These are phyloP conservation scores for Dictyostelium capitatum DNA, from an alignment of 78 protist genomes.

Conservation along the genomic window DNA sequence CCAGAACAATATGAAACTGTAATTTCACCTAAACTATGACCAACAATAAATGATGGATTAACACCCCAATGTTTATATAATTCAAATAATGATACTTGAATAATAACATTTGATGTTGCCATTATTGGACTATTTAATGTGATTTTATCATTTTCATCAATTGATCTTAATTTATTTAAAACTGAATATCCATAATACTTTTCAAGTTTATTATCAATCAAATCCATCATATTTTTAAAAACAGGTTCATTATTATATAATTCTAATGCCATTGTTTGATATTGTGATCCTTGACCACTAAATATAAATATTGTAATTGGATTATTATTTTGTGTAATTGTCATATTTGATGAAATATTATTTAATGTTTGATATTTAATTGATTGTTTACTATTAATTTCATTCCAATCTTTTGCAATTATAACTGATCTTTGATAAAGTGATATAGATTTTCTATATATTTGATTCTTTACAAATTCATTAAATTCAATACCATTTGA, in stretches of 20 bases:
- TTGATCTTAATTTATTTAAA: background rate
- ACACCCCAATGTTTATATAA: slow-evolving; percentile 2
- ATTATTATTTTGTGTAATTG: background rate
- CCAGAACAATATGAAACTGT: slow-evolving; percentile 32
- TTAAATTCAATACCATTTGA: too few species aligned
- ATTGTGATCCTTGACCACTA: slow-evolving; percentile 60
- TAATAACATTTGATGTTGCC: slow-evolving; percentile 1
- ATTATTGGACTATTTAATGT: background rate
- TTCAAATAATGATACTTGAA: slow-evolving; percentile 10
- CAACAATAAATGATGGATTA: slow-evolving; percentile 15
- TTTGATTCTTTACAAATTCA: slow-evolving; percentile 15
- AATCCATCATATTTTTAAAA: background rate
- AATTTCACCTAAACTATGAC: slow-evolving; percentile 62
- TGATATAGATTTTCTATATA: background rate
- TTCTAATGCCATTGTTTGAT: too few species aligned
- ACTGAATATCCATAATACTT: slow-evolving; percentile 6
- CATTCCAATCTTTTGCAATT: slow-evolving; percentile 34
- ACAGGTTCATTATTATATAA: too few species aligned
- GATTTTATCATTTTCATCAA: background rate
- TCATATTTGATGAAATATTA: slow-evolving; percentile 6
- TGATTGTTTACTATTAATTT: background rate
- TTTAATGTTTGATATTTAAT: background rate
- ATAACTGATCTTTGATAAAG: slow-evolving; percentile 16
- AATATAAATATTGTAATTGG: slow-evolving; percentile 57
- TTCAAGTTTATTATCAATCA: background rate